A percentile compares a stretch with the other conserved stretches of the same genome.
These are phyloP conservation scores for Penicillium brasilianum DNA, from an alignment of 2,329 filamentous ascomycete species.

Conservation along the genomic window DNA sequence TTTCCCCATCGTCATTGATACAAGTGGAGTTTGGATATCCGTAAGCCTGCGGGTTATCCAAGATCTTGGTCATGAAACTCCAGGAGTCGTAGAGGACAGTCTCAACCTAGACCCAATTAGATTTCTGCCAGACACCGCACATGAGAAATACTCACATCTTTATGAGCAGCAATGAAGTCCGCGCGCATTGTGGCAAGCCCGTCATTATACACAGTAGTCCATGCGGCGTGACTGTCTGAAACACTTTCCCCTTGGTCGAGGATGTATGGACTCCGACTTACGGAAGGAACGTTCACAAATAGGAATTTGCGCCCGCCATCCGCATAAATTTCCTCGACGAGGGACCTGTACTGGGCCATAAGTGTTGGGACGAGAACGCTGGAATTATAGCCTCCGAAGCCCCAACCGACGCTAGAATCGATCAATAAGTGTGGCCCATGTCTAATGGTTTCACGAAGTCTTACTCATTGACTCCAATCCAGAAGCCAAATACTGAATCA, in stretches of 20 bases:
- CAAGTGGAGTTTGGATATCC: conserved; percentile 37
- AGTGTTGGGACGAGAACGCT: conserved; percentile 43
- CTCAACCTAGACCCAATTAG: conserved; percentile 23
- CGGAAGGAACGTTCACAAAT: conserved; percentile 63
- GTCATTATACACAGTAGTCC: conserved; percentile 34
- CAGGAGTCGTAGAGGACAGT: conserved; percentile 37
- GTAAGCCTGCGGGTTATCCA: conserved; percentile 34
- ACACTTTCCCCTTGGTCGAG: conserved; percentile 25
- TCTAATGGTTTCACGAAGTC: neutral
- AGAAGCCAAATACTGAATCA: conserved; percentile 38
- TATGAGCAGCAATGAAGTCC: conserved; percentile 23
- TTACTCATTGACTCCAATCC: conserved; percentile 45
- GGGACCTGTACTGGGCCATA: conserved; percentile 51
- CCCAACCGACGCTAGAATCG: conserved; percentile 31
- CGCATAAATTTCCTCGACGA: conserved; percentile 56
- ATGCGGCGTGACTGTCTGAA: conserved; percentile 27
- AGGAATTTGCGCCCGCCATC: conserved; percentile 63
- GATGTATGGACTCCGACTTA: conserved; percentile 34
- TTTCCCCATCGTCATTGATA: conserved; percentile 34
- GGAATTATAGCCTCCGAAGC: conserved; percentile 37
- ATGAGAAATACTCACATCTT: conserved; percentile 27
- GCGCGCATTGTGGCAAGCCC: conserved; percentile 31
- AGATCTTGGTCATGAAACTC: conserved; percentile 37
- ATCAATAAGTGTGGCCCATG: neutral
- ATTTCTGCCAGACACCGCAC: neutral